A percentile compares a stretch with the other conserved stretches of the same genome.
These are phyloP conservation scores for Rhizopogon hawkerae DNA, from an alignment of 1,284 basidiomycete species.

Conservation along the genomic window DNA sequence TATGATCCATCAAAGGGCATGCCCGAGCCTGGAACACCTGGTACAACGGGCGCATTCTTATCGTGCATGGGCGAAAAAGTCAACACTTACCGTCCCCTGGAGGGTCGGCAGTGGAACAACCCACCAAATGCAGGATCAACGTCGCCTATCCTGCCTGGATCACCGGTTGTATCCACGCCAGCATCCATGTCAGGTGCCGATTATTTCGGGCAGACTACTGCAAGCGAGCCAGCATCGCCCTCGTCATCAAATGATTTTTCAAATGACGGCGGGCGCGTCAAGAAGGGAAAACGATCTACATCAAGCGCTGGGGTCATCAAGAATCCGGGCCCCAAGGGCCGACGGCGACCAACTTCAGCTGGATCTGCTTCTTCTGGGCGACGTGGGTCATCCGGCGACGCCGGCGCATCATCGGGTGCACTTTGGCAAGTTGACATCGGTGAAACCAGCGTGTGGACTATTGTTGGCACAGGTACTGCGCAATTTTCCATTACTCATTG, in stretches of 20 bases:
- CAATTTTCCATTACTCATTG: constrained; percentile 4
- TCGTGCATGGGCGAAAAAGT: constrained; percentile 86
- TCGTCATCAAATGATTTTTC: constrained; percentile 59
- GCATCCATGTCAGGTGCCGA: constrained; percentile 48
- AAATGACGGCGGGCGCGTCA: constrained; percentile 74
- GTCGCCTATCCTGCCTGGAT: constrained; percentile 58
- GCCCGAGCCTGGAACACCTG: constrained; percentile 66
- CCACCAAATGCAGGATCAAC: constrained; percentile 36
- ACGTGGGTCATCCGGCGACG: constrained; percentile 55
- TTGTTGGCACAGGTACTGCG: constrained; percentile 72
- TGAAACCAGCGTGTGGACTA: constrained; percentile 89
- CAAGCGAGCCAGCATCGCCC: constrained; percentile 62
- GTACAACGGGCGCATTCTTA: constrained; percentile 69
- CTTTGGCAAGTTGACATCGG: constrained; percentile 83
- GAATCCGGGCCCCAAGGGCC: constrained; percentile 49
- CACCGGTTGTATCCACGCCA: constrained; percentile 59
- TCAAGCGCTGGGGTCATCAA: constrained; percentile 66
- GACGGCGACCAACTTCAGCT: constrained; percentile 65
- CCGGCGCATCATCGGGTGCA: constrained; percentile 64
- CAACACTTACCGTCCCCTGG: constrained; percentile 78
- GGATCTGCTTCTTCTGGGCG: constrained; percentile 60
- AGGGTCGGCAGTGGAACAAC: constrained; percentile 66
- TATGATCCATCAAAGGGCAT: constrained; percentile 62
- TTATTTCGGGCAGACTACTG: constrained; percentile 49
- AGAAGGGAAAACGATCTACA: constrained; percentile 66